These are phyloP conservation scores for Phyllachora maydis DNA, from an alignment of 2,329 filamentous ascomycete species.

Conservation along the genomic window DNA sequence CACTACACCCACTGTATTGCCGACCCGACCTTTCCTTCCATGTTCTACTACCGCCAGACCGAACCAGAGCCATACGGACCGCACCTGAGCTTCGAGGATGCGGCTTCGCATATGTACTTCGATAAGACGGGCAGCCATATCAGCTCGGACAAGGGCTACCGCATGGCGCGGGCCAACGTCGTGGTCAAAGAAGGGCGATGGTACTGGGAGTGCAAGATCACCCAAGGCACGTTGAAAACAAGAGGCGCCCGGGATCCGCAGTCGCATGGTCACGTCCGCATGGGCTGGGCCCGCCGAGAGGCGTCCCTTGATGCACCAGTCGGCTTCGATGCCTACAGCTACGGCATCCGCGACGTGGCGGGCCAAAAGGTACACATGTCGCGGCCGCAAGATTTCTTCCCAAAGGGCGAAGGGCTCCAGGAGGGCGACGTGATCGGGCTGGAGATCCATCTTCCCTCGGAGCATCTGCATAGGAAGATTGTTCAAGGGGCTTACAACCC, in stretches of 20 bases:
- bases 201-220: conserved; percentile 88
- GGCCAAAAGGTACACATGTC: conserved; percentile 91
- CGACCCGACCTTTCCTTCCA: conserved; percentile 70
- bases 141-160: conserved; percentile 81
- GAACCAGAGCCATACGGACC: conserved; percentile 69
- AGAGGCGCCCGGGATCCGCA: conserved; percentile 21
- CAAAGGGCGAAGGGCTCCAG: conserved; percentile 53
- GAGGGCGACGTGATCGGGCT: conserved; percentile 91
- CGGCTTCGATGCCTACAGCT: conserved; percentile 82
- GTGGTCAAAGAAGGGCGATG: conserved; percentile 74
- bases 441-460: conserved; percentile 75
- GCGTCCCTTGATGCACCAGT: conserved; percentile 68
- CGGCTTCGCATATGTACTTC: conserved; percentile 68
- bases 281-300: conserved; percentile 72
- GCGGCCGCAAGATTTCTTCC: conserved; percentile 76
- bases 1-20: conserved; percentile 83
- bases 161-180: conserved; percentile 79
- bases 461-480: conserved; percentile 71
- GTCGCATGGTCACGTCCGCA: conserved; percentile 46
- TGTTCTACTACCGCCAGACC: conserved; percentile 73
- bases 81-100: conserved; percentile 83
- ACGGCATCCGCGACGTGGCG: conserved; percentile 72
- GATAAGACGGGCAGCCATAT: conserved; percentile 55
- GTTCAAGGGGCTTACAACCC: conserved; percentile 78
- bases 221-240: conserved; percentile 44